Conservation (phyloP, 805 yeast genomes). For the Candida ovalis region DNA sequence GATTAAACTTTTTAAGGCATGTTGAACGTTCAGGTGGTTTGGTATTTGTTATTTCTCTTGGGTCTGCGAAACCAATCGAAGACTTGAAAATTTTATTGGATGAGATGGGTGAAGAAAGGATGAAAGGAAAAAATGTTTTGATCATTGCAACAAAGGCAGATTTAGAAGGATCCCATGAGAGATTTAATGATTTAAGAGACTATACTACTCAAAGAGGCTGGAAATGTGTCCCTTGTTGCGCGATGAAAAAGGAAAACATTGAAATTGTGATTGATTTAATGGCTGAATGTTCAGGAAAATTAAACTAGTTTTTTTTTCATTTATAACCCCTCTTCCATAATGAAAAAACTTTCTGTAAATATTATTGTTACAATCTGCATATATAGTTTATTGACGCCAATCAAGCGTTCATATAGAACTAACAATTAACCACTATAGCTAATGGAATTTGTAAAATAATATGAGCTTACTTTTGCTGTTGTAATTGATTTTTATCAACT, state of each 20-base stretch:
- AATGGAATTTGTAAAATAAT: no score
- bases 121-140: constrained; percentile 58
- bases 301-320: constrained; percentile 2
- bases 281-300: constrained; percentile 52
- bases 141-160: constrained; percentile 97
- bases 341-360: no score
- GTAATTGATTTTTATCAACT: no score
- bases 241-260: constrained; percentile 65
- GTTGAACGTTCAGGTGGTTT: constrained; percentile 88
- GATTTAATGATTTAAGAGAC: constrained; percentile 41
- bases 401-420: no score
- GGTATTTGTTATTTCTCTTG: constrained; percentile 81
- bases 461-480: no score
- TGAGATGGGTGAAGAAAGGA: constrained; percentile 68
- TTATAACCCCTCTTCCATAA: no score
- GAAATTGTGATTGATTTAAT: constrained; percentile 66
- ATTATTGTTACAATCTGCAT: no score
- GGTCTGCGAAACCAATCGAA: constrained; percentile 56
- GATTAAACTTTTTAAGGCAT: constrained; percentile 86
- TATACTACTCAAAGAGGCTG: constrained; percentile 47
- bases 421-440: no score
- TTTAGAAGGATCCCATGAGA: constrained; percentile 47
- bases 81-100: constrained; percentile 60
- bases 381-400: no score
- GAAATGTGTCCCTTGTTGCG: constrained; percentile 84